A percentile compares a stretch with the other conserved stretches of the same genome.
phyloP scores from a whole-genome alignment of 257 asterid genomes.

The Parsonsia alboflavescens region DNA sequence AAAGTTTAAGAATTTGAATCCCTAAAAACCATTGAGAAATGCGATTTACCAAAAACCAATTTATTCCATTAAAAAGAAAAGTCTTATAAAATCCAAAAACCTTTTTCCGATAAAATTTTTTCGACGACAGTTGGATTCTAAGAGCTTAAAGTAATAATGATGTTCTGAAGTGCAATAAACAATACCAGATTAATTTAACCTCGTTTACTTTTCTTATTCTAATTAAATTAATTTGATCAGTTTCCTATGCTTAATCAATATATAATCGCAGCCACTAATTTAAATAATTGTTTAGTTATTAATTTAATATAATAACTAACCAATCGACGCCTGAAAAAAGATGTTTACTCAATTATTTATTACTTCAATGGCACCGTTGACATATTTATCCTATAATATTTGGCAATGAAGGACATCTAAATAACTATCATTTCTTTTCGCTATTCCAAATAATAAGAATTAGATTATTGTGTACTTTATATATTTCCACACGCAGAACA shows the following conservation, averaged over 20 bases:
- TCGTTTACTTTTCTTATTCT: not conserved
- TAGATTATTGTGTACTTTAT: not conserved
- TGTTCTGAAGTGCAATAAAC: not conserved
- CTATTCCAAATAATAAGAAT: slow-evolving; percentile 1
- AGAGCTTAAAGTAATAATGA: slow-evolving; percentile 1
- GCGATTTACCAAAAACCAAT: too few relatives aligned
- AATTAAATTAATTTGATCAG: not conserved
- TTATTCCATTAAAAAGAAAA: too few relatives aligned
- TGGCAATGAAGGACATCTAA: not conserved
- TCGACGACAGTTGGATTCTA: slow-evolving; percentile 6
- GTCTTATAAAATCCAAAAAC: not conserved
- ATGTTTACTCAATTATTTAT: not conserved
- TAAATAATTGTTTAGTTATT: not conserved
- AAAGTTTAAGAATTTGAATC: too few relatives aligned
- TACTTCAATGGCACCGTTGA: slow-evolving; percentile 15
- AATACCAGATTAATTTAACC: not conserved
- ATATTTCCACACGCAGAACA: not conserved
- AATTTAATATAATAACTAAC: not conserved
- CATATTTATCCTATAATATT: slow-evolving; percentile 17
- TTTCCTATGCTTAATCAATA: not conserved
- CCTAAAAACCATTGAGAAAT: too few relatives aligned
- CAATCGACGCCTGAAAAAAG: slow-evolving; percentile 3
- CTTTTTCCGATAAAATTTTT: not conserved
- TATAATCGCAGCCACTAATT: not conserved
- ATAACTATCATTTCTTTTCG: slow-evolving; percentile 4